Conservation (phyloP, 2,329 filamentous ascomycete genomes). For the Teratosphaeria destructans region DNA sequence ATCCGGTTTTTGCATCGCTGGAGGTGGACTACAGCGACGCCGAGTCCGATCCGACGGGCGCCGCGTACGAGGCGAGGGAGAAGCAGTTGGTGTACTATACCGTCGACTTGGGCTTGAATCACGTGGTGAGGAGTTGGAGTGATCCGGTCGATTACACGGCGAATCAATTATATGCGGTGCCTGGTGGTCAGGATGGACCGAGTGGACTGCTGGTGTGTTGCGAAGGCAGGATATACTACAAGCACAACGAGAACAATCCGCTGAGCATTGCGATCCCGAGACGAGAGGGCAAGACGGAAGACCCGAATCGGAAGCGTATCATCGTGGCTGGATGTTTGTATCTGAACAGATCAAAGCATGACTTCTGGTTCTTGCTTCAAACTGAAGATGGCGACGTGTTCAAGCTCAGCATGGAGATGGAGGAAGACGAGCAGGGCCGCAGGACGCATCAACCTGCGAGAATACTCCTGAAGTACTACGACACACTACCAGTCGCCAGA, state of each 20-base stretch:
- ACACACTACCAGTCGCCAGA: slow-evolving; percentile 81
- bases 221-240: slow-evolving; percentile 89
- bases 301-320: slow-evolving; percentile 77
- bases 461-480: slow-evolving; percentile 94
- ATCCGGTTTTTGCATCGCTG: slow-evolving; percentile 88
- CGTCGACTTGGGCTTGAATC: slow-evolving; percentile 89
- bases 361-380: slow-evolving; percentile 95
- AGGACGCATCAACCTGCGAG: slow-evolving; percentile 70
- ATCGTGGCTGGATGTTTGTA: slow-evolving; percentile 95
- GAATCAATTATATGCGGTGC: slow-evolving; percentile 86
- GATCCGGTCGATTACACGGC: slow-evolving; percentile 86
- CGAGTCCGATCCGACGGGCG: slow-evolving; percentile 81
- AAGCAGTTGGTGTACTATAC: slow-evolving; percentile 96
- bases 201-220: slow-evolving; percentile 92
- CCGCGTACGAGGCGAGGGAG: slow-evolving; percentile 70
- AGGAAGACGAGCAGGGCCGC: slow-evolving; percentile 67
- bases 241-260: slow-evolving; percentile 88
- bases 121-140: slow-evolving; percentile 93
- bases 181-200: slow-evolving; percentile 84
- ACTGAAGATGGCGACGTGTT: slow-evolving; percentile 97
- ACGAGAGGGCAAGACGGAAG: slow-evolving; percentile 76
- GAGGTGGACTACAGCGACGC: slow-evolving; percentile 88
- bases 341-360: slow-evolving; percentile 67
- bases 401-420: slow-evolving; percentile 89
- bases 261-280: slow-evolving; percentile 84